Conservation (phyloP, 257 asterid genomes). For the Schizonepeta tenuifolia region DNA sequence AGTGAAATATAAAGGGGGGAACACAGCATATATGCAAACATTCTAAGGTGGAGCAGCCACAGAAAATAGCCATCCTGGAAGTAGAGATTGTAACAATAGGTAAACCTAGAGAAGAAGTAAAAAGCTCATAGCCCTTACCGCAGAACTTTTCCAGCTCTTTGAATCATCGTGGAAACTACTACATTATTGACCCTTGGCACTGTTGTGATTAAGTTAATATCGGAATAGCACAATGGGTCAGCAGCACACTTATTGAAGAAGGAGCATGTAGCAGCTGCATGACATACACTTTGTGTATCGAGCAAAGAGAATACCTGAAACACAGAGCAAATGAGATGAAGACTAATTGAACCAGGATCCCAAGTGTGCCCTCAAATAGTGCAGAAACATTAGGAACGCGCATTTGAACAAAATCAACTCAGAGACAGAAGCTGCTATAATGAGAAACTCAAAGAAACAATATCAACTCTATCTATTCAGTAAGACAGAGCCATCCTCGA, state of each 20-base stretch:
- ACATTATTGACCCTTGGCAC: constrained; percentile 68
- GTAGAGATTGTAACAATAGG: background rate
- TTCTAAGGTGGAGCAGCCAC: constrained; percentile 10
- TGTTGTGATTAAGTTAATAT: constrained; percentile 64
- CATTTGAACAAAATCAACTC: constrained; percentile 11
- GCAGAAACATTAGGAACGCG: background rate
- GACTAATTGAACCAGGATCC: constrained; percentile 1
- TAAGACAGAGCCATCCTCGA: constrained; percentile 22
- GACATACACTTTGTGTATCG: constrained; percentile 73
- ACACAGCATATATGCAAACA: background rate
- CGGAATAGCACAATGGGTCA: constrained; percentile 76
- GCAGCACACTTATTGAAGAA: constrained; percentile 80
- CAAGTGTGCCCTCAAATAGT: constrained; percentile 1
- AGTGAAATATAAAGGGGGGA: background rate
- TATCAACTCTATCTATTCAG: constrained; percentile 1
- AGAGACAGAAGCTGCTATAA: constrained; percentile 1
- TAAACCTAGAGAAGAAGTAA: background rate
- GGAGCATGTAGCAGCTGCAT: constrained; percentile 80
- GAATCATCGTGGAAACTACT: constrained; percentile 77
- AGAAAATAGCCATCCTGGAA: constrained; percentile 6
- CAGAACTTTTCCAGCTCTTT: constrained; percentile 77
- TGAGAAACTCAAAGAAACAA: background rate
- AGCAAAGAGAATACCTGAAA: constrained; percentile 75
- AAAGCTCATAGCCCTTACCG: constrained; percentile 49
- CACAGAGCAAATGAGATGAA: constrained; percentile 28